A percentile compares a stretch with the other conserved stretches of the same genome.
Conservation (phyloP, 225 moss, liverwort and hornwort species). For the Sphagnum tenellum region DNA sequence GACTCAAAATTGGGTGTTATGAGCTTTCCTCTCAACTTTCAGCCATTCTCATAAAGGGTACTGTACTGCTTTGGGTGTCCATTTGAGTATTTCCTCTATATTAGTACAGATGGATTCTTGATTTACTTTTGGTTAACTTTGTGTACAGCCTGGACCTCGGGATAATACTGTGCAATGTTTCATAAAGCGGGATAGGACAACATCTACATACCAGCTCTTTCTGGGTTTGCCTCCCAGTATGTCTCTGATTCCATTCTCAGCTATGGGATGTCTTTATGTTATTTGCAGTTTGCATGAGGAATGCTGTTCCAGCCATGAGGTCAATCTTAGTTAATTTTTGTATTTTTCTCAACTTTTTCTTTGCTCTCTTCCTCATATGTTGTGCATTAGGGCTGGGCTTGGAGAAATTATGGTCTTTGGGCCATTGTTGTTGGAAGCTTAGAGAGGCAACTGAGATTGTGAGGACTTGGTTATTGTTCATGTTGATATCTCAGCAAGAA, state of each 20-base stretch:
- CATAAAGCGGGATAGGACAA: slow-evolving; percentile 54
- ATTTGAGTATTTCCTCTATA: too few relatives aligned
- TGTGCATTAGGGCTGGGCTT: too few relatives aligned
- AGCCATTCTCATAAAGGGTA: not conserved
- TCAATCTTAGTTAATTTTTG: too few relatives aligned
- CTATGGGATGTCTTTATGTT: too few relatives aligned
- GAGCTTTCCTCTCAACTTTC: not conserved
- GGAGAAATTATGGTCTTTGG: not conserved
- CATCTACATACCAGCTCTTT: slow-evolving; percentile 58
- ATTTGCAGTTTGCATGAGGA: too few relatives aligned
- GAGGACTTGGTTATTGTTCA: too few relatives aligned
- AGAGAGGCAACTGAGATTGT: not conserved
- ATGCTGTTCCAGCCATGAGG: too few relatives aligned
- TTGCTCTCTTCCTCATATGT: too few relatives aligned
- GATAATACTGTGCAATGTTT: slow-evolving; percentile 60
- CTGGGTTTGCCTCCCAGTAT: slow-evolving; percentile 56
- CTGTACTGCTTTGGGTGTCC: not conserved
- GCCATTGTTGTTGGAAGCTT: not conserved
- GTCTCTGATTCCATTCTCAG: slow-evolving; percentile 4
- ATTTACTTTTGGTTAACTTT: not conserved
- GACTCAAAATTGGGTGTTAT: too few relatives aligned
- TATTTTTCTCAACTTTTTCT: too few relatives aligned
- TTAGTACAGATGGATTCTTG: too few relatives aligned
- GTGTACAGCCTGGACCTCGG: slow-evolving; percentile 54
- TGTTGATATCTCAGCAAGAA: too few relatives aligned